Evolutionary conservation across 352 stramenopile genomes (phyloP), one percentile per base, ranked within the genome.

Genomic region (Pythium scleroteichum): DNA sequence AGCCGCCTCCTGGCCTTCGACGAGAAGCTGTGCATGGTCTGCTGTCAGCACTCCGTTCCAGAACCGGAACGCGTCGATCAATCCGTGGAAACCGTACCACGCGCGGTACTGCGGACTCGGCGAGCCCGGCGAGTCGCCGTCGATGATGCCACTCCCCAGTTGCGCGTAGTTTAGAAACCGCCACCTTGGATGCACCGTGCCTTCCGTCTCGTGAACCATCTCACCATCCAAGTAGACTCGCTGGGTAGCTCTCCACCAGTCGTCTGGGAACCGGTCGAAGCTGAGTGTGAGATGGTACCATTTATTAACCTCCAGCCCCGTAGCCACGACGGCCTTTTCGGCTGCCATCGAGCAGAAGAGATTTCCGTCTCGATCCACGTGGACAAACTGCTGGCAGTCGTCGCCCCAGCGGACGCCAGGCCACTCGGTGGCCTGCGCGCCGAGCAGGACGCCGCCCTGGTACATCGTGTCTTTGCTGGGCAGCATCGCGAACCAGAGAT

Each of bases 301-400:
- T n/a, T 39, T 42, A 8, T 62, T 6, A 2, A 14, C 26, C 14
- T 27, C 2, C 2, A 67, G 19, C 13, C n/a, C 24, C 2, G 27
- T 8, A 1, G 35, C 51, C 19, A 67, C 29, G 8, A 41, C 27
- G 4, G 44, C 4, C 9, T 67, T 62, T 8, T 65, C 39, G 13
- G 33, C 19, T 4, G 54, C 6, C 27, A 63, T 53, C 0, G 65
- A 72, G 49, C 59, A 72, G 38, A 39, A 68, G 19, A 72, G 53
- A 23, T 68, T 59, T 8, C 53, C 14, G 0, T 51, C 2, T n/a
- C 19, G 10, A 27, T 69, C 59, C n/a, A 72, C 33, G 35, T 48
- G 45, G 8, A 64, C 24, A 42, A 69, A 54, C 22, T 59, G 48
- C 38, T 63, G 20, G 17, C 17, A 20, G 19, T 53, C 32, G 22